Evolutionary conservation across 805 yeast species (phyloP), one percentile per base, ranked within the genome.

Genomic region (Barnettozyma wickerhamii): DNA sequence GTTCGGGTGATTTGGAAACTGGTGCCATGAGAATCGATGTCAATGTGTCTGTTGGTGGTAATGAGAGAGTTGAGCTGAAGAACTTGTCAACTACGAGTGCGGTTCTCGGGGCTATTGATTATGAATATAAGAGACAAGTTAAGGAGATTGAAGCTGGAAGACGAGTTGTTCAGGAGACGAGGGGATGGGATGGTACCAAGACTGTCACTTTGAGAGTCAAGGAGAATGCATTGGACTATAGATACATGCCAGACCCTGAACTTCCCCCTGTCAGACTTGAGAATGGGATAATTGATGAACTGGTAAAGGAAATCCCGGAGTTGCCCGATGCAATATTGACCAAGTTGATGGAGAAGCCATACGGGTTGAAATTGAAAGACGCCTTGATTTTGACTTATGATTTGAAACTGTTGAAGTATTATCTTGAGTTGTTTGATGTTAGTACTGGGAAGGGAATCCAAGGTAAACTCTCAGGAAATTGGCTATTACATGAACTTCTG

Each of bases 1-100:
- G 95, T 49, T 72, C 91, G 0, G 98, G 96, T 13, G 96, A 90
- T 50, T 69, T 93, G 56, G 98, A 93, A 56, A 79, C 89, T 1
- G 99, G 99, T 6, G 93, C 97, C 0, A 83, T 93, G 74, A 72
- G 99, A 53, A 93, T 91, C 5, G 99, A 93, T 56, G 98, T 88
- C 9, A 93, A 93, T 50, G 74, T 93, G n/a, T 84, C 95, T 19
- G 79, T 91, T 6, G 76, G 77, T 46, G 75, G 73, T 14, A 79
- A 82, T 41, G 71, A 79, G 31, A 64, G 98, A 45, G 88, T 91
- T 18, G 99, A 93, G 54, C 73, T 93, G 53, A 93, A 93, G 59
- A 93, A 93, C 60, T 65, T 93, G 51, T 84, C 95, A 9, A 86
- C 90, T 23, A 81, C 89, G 0, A 74, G 87, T 13, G 90, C 95